Base-by-base conservation (phyloP, 2,329 filamentous ascomycete species). In the Golovinomyces cichoracearum region DNA sequence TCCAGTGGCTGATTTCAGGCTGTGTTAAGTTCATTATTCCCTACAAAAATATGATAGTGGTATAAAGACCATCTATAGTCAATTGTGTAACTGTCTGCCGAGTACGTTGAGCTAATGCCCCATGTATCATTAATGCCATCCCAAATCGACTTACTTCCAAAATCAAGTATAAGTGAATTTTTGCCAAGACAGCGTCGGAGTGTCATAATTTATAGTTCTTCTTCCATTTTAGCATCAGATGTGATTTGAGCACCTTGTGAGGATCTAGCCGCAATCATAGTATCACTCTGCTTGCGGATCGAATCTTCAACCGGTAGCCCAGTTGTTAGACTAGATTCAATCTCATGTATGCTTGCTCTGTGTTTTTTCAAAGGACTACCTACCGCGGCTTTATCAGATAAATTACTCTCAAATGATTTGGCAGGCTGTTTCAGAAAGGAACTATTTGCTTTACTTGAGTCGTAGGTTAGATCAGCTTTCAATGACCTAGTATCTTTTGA, bases 311-410 rank as follows among this genome's bases (percentile, higher is more conserved):
- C n/a, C 4, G 6, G 10, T 15, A 15, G 31, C 31, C 5, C n/a
- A n/a, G n/a, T n/a, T 15, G 31, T 33, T 33, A 15, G 31, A 33
- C n/a, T 33, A 33, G n/a, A 4, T n/a, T 33, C 63, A 35, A 66
- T 62, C 6, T 66, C 70, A 6, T 69, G 66, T 22, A 74, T 57
- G 56, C 76, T 81, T 1, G 78, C 72, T 31, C 81, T 70, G 50
- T 82, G 78, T 59, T 78, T 83, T 68, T 85, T 85, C 56, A 83
- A 69, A 1, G 81, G 81, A 54, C 78, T 83, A 45, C 76, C 79
- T 21, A 83, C 62, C 4, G 66, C 60, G 6, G 61, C 60, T 29
- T 74, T 70, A 19, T 68, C 66, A 1, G 64, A 63, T 42, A 60
- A 47, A 4, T 70, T 60, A 45, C 59, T 60, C 51, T 68, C 68